Conservation (phyloP, 345 rosid species). For the Eucalyptus erythrocorys region DNA sequence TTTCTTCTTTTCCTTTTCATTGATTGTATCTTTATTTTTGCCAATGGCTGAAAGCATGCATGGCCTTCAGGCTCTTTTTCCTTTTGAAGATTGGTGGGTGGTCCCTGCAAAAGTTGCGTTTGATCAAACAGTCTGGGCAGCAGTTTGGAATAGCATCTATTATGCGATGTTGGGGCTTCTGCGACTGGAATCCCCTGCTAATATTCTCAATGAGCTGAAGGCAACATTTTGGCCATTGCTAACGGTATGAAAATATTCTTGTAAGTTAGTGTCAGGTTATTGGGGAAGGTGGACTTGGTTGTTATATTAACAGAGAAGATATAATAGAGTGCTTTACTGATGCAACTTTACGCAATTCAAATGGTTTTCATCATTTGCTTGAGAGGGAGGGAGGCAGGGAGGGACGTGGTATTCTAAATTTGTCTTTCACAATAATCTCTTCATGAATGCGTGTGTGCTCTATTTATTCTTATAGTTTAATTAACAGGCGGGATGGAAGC, state of each 20-base stretch:
- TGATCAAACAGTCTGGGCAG: slow-evolving; percentile 86
- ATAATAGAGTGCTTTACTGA: not conserved
- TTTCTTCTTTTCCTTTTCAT: not conserved
- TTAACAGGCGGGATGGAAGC: slow-evolving; percentile 89
- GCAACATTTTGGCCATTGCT: slow-evolving; percentile 68
- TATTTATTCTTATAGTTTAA: not conserved
- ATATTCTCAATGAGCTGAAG: slow-evolving; percentile 45
- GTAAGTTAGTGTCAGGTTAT: not conserved
- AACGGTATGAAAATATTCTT: slow-evolving; percentile 32
- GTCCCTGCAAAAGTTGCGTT: slow-evolving; percentile 85
- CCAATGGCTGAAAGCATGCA: not conserved
- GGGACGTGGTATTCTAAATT: not conserved
- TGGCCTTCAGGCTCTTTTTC: slow-evolving; percentile 55
- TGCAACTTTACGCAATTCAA: not conserved
- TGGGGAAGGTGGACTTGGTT: not conserved
- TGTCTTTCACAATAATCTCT: not conserved
- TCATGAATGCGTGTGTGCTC: not conserved
- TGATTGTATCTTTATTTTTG: not conserved
- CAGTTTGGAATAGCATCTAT: slow-evolving; percentile 84
- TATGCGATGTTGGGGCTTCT: slow-evolving; percentile 51
- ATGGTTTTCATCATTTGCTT: not conserved
- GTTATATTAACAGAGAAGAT: not conserved
- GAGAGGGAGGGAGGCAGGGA: not conserved
- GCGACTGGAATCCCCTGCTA: slow-evolving; percentile 58
- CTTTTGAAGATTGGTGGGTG: slow-evolving; percentile 87